These are phyloP conservation scores for Haberlea rhodopensis DNA, from an alignment of 257 asterid species.

Conservation along the genomic window DNA sequence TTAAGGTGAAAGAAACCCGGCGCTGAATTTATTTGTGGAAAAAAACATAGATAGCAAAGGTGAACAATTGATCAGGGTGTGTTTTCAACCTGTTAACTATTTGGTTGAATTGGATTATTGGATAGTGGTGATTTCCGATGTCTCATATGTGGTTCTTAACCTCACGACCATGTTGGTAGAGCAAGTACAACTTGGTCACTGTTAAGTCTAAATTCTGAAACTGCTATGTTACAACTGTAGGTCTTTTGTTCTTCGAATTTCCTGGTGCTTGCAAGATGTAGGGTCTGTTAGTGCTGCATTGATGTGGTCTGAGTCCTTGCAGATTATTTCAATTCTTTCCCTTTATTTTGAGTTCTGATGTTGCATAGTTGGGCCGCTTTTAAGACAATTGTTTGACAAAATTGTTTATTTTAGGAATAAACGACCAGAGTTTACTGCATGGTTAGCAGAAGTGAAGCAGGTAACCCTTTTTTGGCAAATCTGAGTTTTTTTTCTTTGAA, in stretches of 20 bases:
- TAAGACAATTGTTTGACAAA: slow-evolving; percentile 18
- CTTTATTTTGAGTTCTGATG: neutral
- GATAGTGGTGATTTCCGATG: neutral
- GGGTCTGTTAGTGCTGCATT: too few relatives aligned
- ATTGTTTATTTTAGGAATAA: slow-evolving; percentile 62
- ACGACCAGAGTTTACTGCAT: slow-evolving; percentile 93
- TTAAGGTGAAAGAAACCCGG: too few relatives aligned
- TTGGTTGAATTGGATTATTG: neutral
- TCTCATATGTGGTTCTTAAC: neutral
- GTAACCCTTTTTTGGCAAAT: slow-evolving; percentile 39
- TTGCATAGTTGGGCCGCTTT: neutral
- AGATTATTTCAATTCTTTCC: too few relatives aligned
- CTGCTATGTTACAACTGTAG: neutral
- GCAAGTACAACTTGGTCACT: neutral
- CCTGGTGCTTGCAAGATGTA: too few relatives aligned
- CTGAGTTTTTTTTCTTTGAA: too few relatives aligned
- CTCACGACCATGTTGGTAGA: neutral
- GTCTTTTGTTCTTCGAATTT: too few relatives aligned
- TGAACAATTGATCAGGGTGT: too few relatives aligned
- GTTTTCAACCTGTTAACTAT: too few relatives aligned
- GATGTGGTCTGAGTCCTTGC: too few relatives aligned
- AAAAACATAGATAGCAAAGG: too few relatives aligned
- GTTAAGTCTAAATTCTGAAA: neutral
- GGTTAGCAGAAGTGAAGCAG: slow-evolving; percentile 87
- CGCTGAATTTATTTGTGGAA: too few relatives aligned